These are phyloP conservation scores for Scleromitrula shiraiana DNA, from an alignment of 2,329 filamentous ascomycete genomes.

Conservation along the genomic window DNA sequence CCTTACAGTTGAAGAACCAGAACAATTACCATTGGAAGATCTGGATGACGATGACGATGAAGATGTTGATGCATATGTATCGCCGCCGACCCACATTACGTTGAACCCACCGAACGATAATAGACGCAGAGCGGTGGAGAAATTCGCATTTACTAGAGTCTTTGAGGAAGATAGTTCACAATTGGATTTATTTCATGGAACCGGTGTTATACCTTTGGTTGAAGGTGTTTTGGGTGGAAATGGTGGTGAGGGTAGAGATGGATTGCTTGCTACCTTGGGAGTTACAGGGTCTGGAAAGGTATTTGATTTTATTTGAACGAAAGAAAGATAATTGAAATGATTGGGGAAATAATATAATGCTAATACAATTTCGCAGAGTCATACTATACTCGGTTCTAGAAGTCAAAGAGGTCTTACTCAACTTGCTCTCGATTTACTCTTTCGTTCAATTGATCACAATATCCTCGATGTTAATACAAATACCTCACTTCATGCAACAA, in stretches of 20 bases:
- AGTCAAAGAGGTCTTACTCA: constrained; percentile 85
- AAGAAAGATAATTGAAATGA: background rate
- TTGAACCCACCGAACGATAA: constrained; percentile 75
- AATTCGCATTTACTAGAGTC: constrained; percentile 88
- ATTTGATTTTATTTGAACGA: constrained; percentile 9
- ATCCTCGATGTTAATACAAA: constrained; percentile 55
- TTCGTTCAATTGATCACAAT: constrained; percentile 67
- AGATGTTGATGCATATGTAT: constrained; percentile 15
- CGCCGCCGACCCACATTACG: constrained; percentile 61
- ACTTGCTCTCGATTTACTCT: constrained; percentile 82
- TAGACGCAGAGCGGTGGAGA: constrained; percentile 80
- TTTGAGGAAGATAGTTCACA: constrained; percentile 84
- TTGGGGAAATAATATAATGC: background rate
- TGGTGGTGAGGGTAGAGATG: constrained; percentile 76
- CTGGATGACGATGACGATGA: constrained; percentile 44
- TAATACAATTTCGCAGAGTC: constrained; percentile 52
- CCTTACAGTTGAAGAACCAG: constrained; percentile 62
- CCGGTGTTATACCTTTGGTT: constrained; percentile 65
- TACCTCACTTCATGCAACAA: constrained; percentile 60
- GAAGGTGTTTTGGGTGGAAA: constrained; percentile 70
- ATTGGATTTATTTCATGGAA: constrained; percentile 77
- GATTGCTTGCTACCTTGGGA: constrained; percentile 81
- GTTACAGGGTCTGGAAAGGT: constrained; percentile 97
- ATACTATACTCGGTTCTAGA: constrained; percentile 88
- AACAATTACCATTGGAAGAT: constrained; percentile 54